A percentile compares a stretch with the other conserved stretches of the same genome.
Evolutionary conservation across 768 basidiomycete species (phyloP).

Genomic region (Russula emetica): DNA sequence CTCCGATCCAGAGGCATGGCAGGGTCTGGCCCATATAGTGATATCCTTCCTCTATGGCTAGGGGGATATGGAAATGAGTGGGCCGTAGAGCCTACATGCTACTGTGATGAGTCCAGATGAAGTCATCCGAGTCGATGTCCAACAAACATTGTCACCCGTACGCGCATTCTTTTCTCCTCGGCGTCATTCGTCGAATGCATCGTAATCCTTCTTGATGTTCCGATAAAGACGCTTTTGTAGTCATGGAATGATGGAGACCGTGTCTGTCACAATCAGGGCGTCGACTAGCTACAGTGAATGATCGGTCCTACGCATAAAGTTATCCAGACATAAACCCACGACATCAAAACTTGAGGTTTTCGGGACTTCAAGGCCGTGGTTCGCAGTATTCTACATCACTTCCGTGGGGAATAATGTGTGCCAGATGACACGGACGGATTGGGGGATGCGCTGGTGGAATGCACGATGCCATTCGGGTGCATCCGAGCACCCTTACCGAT

Average conservation of each 20-base stretch:
- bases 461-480: conserved; percentile 52
- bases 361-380: background rate
- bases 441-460: background rate
- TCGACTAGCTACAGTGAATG: conserved; percentile 5
- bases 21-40: conserved; percentile 70
- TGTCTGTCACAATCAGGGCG: background rate
- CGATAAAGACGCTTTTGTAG: background rate
- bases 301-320: conserved; percentile 16
- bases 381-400: conserved; percentile 5
- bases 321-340: background rate
- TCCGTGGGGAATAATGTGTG: conserved; percentile 8
- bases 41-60: conserved; percentile 17
- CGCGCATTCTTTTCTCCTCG: background rate
- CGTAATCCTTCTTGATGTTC: background rate
- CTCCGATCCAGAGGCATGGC: conserved; percentile 80
- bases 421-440: background rate
- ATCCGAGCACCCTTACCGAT: conserved; percentile 47
- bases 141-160: conserved; percentile 9
- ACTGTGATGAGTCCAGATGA: background rate
- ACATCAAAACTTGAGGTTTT: conserved; percentile 5
- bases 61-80: background rate
- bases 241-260: conserved; percentile 1
- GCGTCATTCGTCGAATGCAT: background rate
- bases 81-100: background rate
- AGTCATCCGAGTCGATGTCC: conserved; percentile 4